A percentile compares a stretch with the other conserved stretches of the same genome.
Evolutionary conservation across 116 monocot genomes (phyloP).

Genomic region (Trichopus zeylanicus): DNA sequence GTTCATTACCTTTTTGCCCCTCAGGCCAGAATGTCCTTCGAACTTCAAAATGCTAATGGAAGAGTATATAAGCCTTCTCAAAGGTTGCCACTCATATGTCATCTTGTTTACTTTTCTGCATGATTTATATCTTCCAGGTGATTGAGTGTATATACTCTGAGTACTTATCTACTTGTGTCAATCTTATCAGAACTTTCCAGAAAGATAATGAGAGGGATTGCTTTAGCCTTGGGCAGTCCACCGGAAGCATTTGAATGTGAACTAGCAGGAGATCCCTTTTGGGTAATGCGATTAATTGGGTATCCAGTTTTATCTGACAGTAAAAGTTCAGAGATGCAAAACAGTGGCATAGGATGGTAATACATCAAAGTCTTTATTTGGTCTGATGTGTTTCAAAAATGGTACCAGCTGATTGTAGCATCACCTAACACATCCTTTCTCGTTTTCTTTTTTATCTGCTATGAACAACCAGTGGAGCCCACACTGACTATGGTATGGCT

Average conservation of each 20-base stretch:
- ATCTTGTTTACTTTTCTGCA: too few relatives aligned
- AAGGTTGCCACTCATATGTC: slow-evolving; percentile 52
- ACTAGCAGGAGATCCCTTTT: slow-evolving; percentile 76
- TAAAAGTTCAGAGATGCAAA: slow-evolving; percentile 14
- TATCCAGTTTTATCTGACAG: slow-evolving; percentile 57
- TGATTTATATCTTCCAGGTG: too few relatives aligned
- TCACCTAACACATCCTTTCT: slow-evolving; percentile 2
- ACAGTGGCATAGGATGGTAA: slow-evolving; percentile 79
- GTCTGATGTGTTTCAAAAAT: background rate
- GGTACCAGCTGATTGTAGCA: background rate
- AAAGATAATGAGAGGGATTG: slow-evolving; percentile 89
- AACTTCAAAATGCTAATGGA: slow-evolving; percentile 61
- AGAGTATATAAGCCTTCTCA: slow-evolving; percentile 50
- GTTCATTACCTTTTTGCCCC: too few relatives aligned
- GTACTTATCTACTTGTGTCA: background rate
- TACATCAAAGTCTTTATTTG: background rate
- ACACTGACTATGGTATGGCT: slow-evolving; percentile 88
- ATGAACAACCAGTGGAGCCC: slow-evolving; percentile 62
- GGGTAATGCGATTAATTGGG: slow-evolving; percentile 75
- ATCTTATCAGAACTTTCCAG: slow-evolving; percentile 61
- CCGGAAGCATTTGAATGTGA: slow-evolving; percentile 75
- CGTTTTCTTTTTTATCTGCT: slow-evolving; percentile 8
- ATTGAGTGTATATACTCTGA: background rate
- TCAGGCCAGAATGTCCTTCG: slow-evolving; percentile 65
- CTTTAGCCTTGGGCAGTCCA: slow-evolving; percentile 68